A percentile compares a stretch with the other conserved stretches of the same genome.
Evolutionary conservation across 257 asterid genomes (phyloP).

Genomic region (Lavandula angustifolia): DNA sequence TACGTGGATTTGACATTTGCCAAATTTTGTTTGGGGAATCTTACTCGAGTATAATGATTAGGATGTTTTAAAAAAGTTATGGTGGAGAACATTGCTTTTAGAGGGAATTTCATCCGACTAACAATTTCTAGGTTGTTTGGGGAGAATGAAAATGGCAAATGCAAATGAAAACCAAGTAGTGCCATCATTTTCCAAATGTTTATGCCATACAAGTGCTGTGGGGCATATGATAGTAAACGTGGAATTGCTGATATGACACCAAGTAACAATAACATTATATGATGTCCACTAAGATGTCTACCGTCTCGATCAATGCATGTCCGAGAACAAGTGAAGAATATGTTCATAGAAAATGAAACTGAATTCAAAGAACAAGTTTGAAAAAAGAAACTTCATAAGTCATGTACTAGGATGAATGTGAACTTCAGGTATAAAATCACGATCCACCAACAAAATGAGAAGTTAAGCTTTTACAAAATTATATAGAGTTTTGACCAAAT

Average conservation of each 20-base stretch:
- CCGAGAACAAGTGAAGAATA: neutral
- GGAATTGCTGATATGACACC: slow-evolving; percentile 26
- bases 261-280: slow-evolving; percentile 3
- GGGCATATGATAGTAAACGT: neutral
- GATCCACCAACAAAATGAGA: slow-evolving; percentile 16
- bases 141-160: slow-evolving; percentile 7
- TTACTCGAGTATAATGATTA: slow-evolving; percentile 14
- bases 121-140: neutral
- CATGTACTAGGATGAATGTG: slow-evolving; percentile 9
- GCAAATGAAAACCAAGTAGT: neutral
- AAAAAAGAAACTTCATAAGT: neutral
- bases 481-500: slow-evolving; percentile 20
- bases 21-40: neutral
- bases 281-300: neutral
- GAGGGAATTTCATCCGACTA: neutral
- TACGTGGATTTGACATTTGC: no score
- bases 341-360: slow-evolving; percentile 10
- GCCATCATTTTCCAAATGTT: no score
- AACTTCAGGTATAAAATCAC: slow-evolving; percentile 19
- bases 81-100: neutral
- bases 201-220: no score
- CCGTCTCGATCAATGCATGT: neutral
- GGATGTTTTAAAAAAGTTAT: neutral
- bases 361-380: slow-evolving; percentile 14
- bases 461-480: slow-evolving; percentile 10